Evolutionary conservation across 2,329 filamentous ascomycete genomes (phyloP).

Genomic region (Cytospora piceae): DNA sequence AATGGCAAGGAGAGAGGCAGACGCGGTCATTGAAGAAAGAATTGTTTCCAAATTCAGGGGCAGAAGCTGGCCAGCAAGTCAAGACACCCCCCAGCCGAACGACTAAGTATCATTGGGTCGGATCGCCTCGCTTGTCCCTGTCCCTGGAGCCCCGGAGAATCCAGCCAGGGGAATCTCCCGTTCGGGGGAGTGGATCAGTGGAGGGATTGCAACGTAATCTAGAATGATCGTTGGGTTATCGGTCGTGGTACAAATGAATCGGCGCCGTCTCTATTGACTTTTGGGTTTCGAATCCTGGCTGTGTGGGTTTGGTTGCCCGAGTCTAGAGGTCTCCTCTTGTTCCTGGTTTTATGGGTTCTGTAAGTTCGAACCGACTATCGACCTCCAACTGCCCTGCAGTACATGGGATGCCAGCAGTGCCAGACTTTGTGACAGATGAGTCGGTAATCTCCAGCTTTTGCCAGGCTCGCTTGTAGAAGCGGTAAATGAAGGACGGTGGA

Average conservation of each 20-base stretch:
- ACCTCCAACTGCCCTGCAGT: constrained; percentile 12
- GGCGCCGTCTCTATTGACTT: neutral
- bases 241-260: constrained; percentile 1
- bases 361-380: neutral
- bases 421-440: constrained; percentile 3
- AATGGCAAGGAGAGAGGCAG: constrained; percentile 35
- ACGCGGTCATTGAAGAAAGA: constrained; percentile 43
- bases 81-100: constrained; percentile 19
- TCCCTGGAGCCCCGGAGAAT: constrained; percentile 22
- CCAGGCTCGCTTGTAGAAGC: constrained; percentile 4
- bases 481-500: constrained; percentile 26
- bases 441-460: neutral
- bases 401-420: neutral
- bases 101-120: constrained; percentile 21
- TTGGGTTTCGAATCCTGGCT: neutral
- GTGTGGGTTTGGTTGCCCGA: neutral
- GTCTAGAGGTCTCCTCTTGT: neutral
- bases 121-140: constrained; percentile 16
- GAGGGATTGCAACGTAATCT: constrained; percentile 24
- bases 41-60: constrained; percentile 26
- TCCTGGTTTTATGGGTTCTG: constrained; percentile 10
- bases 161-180: constrained; percentile 18
- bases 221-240: neutral
- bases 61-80: constrained; percentile 17
- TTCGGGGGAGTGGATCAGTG: constrained; percentile 20